These are phyloP conservation scores for Aspergillus quadricinctus DNA, from an alignment of 2,329 filamentous ascomycete species.

Conservation along the genomic window DNA sequence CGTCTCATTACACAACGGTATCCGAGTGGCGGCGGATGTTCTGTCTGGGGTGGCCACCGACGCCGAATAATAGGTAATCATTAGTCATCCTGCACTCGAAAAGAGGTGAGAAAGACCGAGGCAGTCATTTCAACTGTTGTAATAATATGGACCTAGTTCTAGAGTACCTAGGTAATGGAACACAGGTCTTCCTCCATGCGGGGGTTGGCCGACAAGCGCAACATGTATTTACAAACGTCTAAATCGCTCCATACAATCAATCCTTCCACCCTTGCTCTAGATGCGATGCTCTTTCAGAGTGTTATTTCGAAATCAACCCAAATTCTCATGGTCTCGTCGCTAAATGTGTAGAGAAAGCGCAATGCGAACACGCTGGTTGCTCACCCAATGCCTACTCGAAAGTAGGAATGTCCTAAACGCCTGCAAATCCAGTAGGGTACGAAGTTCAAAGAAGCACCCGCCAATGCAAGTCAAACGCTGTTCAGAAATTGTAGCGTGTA, in stretches of 20 bases:
- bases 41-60: conserved; percentile 1
- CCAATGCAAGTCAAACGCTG: conserved; percentile 4
- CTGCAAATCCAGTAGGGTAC: not conserved
- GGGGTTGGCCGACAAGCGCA: not conserved
- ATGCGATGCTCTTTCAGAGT: not conserved
- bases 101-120: not conserved
- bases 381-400: conserved; percentile 4
- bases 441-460: not conserved
- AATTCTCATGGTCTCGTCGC: conserved; percentile 19
- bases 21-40: conserved; percentile 17
- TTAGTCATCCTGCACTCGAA: conserved; percentile 2
- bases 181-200: not conserved
- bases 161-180: not conserved
- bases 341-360: conserved; percentile 8
- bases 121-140: not conserved
- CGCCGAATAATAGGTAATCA: not conserved
- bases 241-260: not conserved
- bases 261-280: not conserved
- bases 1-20: conserved; percentile 15
- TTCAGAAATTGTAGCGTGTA: conserved; percentile 44
- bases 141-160: not conserved
- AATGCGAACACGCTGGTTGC: conserved; percentile 11
- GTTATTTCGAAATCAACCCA: not conserved
- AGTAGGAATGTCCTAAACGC: conserved; percentile 1
- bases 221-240: not conserved